These are phyloP conservation scores for Microcera coccophila DNA, from an alignment of 2,329 filamentous ascomycete genomes.

Conservation along the genomic window DNA sequence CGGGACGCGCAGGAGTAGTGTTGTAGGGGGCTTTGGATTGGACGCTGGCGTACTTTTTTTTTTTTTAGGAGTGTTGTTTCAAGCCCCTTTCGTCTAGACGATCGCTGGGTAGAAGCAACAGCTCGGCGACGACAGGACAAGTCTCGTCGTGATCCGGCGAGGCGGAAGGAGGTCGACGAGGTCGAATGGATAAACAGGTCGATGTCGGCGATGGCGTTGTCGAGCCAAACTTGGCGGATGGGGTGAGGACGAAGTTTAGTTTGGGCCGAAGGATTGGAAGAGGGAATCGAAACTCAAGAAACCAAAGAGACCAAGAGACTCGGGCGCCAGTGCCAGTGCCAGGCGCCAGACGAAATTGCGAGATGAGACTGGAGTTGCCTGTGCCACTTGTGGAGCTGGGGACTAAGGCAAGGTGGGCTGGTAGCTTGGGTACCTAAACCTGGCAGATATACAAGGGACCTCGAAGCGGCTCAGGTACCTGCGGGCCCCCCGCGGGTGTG, in stretches of 20 bases:
- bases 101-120: background rate
- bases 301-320: background rate
- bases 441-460: slow-evolving; percentile 6
- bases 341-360: slow-evolving; percentile 29
- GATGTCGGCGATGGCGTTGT: slow-evolving; percentile 17
- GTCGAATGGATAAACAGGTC: too few relatives aligned
- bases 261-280: background rate
- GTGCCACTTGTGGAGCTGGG: slow-evolving; percentile 7
- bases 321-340: slow-evolving; percentile 6
- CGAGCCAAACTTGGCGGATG: slow-evolving; percentile 16
- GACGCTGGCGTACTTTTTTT: slow-evolving; percentile 2
- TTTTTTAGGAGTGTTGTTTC: slow-evolving; percentile 13
- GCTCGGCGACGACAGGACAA: background rate
- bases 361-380: slow-evolving; percentile 21
- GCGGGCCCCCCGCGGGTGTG: background rate
- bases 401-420: background rate
- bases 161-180: slow-evolving; percentile 4
- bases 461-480: slow-evolving; percentile 6
- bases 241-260: slow-evolving; percentile 8
- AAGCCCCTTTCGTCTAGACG: background rate
- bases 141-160: slow-evolving; percentile 11
- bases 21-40: slow-evolving; percentile 21
- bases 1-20: slow-evolving; percentile 20
- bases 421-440: slow-evolving; percentile 5
- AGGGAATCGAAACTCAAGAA: background rate